A percentile compares a stretch with the other conserved stretches of the same genome.
phyloP scores from a whole-genome alignment of 2,329 filamentous ascomycete genomes.

The Claviceps pazoutovae region DNA sequence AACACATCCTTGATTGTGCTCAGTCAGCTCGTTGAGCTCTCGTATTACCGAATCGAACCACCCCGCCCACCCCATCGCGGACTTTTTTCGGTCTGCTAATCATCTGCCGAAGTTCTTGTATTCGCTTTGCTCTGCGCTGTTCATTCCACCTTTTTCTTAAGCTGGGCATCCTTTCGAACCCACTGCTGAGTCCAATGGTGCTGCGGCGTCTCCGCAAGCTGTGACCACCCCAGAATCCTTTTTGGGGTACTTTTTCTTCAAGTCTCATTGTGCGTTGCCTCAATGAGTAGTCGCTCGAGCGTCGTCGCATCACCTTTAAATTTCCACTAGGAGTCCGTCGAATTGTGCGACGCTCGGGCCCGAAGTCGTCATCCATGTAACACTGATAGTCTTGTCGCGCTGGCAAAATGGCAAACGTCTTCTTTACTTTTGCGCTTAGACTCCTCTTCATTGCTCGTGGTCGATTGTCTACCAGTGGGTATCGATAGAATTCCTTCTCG shows the following conservation, averaged over 20 bases:
- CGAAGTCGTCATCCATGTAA: slow-evolving; percentile 18
- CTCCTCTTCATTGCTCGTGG: slow-evolving; percentile 30
- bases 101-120: slow-evolving; percentile 42
- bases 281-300: slow-evolving; percentile 33
- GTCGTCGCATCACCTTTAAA: slow-evolving; percentile 42
- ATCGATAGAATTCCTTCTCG: slow-evolving; percentile 27
- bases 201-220: slow-evolving; percentile 14
- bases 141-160: slow-evolving; percentile 44
- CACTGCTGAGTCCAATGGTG: slow-evolving; percentile 25
- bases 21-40: neutral
- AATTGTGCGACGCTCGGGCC: slow-evolving; percentile 42
- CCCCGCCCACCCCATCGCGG: slow-evolving; percentile 42
- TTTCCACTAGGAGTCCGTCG: slow-evolving; percentile 45
- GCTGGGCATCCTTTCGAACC: slow-evolving; percentile 37
- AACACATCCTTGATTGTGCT: neutral
- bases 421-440: slow-evolving; percentile 39
- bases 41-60: slow-evolving; percentile 30
- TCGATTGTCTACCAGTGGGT: slow-evolving; percentile 36
- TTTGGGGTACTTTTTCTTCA: slow-evolving; percentile 19
- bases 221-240: slow-evolving; percentile 19
- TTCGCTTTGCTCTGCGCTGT: slow-evolving; percentile 42
- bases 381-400: slow-evolving; percentile 25
- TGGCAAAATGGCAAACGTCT: slow-evolving; percentile 48
- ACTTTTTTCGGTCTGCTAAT: slow-evolving; percentile 47
- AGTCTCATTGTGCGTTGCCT: slow-evolving; percentile 9